Evolutionary conservation across 768 basidiomycete species (phyloP), one percentile per base, ranked within the genome.

Genomic region (Gautieria morchelliformis): DNA sequence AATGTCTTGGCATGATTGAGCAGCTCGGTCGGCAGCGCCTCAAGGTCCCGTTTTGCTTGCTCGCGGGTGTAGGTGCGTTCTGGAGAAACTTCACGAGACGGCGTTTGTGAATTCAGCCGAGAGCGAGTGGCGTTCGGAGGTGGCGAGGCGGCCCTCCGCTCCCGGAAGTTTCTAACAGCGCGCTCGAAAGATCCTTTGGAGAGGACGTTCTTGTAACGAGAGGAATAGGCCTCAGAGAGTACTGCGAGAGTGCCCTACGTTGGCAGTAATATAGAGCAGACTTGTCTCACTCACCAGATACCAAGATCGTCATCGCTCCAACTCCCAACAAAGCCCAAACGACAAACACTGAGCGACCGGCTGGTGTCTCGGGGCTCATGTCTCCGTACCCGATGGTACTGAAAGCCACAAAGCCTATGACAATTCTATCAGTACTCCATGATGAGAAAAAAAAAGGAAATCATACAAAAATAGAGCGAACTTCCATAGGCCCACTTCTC

Each of bases 281-380:
- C 27, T 27, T 27, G 27, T 27, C 27, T 27, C 42, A 8, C 35
- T 2, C 44, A 86, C 87, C 78, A 7, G 87, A 84, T 58, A 89
- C 75, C 14, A 89, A 72, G 27, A 87, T 80, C 0, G 89, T 87
- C 81, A 90, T 80, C 1, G 85, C 81, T 1, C 76, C 86, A 14
- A 89, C 83, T 15, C 87, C 89, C 7, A 89, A 69, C 37, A 91
- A 67, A 0, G 88, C 85, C 89, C 89, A 90, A 3, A 81, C 79
- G 41, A 89, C 77, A 66, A 91, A 91, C 35, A 91, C 75, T 14
- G 85, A 80, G 22, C 87, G 80, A 11, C 89, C 89, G 3, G 84
- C 80, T 11, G 84, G 79, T 0, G 85, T 82, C 51, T 66, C 64
- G 0, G 87, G 88, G 0, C 78, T 61, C 14, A 75, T 71, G 63